Evolutionary conservation across 2,329 filamentous ascomycete genomes (phyloP).

Genomic region (Arthrinium puccinioides): DNA sequence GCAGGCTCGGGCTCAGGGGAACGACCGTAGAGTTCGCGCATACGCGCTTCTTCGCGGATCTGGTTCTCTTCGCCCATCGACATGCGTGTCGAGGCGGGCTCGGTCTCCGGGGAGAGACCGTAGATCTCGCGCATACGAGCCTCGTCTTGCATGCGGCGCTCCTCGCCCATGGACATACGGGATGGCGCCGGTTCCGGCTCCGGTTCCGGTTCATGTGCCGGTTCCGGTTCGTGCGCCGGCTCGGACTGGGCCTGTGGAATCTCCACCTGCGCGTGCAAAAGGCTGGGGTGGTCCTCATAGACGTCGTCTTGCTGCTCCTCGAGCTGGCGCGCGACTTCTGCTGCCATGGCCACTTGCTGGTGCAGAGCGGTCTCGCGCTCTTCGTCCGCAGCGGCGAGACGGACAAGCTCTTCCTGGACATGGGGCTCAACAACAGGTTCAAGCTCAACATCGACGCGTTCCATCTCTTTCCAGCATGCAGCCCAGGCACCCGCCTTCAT

Average conservation of each 20-base stretch:
- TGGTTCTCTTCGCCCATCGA: slow-evolving; percentile 6
- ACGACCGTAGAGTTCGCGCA: slow-evolving; percentile 6
- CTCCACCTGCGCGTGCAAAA: slow-evolving; percentile 21
- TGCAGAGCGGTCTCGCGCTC: slow-evolving; percentile 22
- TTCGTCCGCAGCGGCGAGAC: slow-evolving; percentile 40
- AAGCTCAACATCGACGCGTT: slow-evolving; percentile 92
- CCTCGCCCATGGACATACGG: slow-evolving; percentile 12
- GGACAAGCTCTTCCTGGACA: slow-evolving; percentile 53
- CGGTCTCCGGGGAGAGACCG: no score
- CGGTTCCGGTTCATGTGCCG: slow-evolving; percentile 3
- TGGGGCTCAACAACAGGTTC: slow-evolving; percentile 61
- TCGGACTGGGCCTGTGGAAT: slow-evolving; percentile 13
- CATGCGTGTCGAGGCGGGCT: slow-evolving; percentile 24
- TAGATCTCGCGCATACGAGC: slow-evolving; percentile 49
- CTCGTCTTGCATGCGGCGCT: slow-evolving; percentile 36
- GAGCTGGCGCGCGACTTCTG: slow-evolving; percentile 22
- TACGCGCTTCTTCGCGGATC: slow-evolving; percentile 6
- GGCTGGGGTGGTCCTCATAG: slow-evolving; percentile 14
- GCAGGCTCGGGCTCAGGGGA: slow-evolving; percentile 2
- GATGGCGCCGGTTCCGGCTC: slow-evolving; percentile 15
- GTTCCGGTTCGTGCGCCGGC: slow-evolving; percentile 6
- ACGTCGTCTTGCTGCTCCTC: slow-evolving; percentile 22
- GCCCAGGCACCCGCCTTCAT: slow-evolving; percentile 90
- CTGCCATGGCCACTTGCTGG: slow-evolving; percentile 24
- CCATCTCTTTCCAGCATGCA: slow-evolving; percentile 96